Base-by-base conservation (phyloP, 495 filamentous ascomycete genomes). In the Alectoria sarmentosa region DNA sequence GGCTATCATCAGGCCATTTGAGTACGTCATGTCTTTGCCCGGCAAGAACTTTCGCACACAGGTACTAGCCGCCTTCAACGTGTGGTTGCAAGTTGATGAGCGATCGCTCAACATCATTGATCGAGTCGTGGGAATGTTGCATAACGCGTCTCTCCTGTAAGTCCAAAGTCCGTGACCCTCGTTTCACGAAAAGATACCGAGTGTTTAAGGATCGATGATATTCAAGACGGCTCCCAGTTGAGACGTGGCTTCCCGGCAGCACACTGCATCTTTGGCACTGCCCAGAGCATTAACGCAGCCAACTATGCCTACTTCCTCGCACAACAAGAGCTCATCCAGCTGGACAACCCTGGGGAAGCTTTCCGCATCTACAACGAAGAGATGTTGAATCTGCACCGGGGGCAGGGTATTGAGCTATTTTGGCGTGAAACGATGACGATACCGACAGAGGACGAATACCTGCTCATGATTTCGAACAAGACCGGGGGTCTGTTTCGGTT, bases 261-360 rank as follows among this genome's bases (percentile, higher is more conserved):
- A 1, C 91, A 98, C 76, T 85, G 80, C 71, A 96, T 98, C 66
- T 98, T 93, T 72, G 93, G 93, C 65, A 88, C 89, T 1, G 89
- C 93, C 7, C 92, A 97, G 73, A 96, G 91, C 46, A 96, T 98
- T 74, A 98, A 98, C 78, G 88, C 86, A 34, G 91, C 92, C 58
- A 98, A 98, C 77, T 98, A 96, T 74, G 84, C 95, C 62, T 96
- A 96, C 78, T 97, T 97, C 71, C 81, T 84, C 62, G 93, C 93
- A 1, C 80, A 96, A 37, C 85, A 90, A 67, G 76, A 80, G 38
- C 65, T 82, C 15, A 56, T 65, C 7, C 69, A 73, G n/a, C 63
- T 83, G 57, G 65, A 73, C 10, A 76, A 66, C 67, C 37, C n/a
- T 11, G 57, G 21, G 21, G 30, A 36, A 41, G 69, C 71, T 23